These are phyloP conservation scores for Bromus sterilis DNA, from an alignment of 176 grass and related monocot genomes.

Conservation along the genomic window DNA sequence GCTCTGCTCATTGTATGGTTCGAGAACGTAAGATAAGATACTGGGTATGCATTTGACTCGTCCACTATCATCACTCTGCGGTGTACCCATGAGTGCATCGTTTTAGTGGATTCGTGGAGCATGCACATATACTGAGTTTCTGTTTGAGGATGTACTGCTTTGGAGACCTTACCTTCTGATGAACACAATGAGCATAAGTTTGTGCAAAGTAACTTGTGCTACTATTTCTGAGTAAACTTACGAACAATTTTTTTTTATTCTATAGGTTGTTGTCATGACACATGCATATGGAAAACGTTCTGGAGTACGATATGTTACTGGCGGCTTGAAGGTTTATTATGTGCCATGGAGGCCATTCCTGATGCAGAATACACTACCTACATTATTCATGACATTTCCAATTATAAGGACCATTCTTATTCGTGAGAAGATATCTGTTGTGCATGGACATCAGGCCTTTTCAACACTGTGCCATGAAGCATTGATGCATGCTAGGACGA, in stretches of 20 bases:
- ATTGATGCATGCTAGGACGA: conserved; percentile 87
- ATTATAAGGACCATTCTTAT: conserved; percentile 74
- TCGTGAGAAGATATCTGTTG: conserved; percentile 84
- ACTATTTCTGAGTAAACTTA: background rate
- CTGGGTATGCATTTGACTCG: background rate
- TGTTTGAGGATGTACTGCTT: background rate
- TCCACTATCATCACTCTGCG: background rate
- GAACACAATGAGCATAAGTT: background rate
- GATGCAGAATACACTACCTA: conserved; percentile 93
- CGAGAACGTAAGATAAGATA: background rate
- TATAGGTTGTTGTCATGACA: conserved; percentile 88
- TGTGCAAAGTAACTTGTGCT: background rate
- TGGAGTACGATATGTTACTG: conserved; percentile 87
- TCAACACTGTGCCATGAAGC: conserved; percentile 93
- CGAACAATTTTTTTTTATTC: background rate
- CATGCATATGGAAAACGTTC: conserved; percentile 91
- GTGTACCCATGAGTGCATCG: background rate
- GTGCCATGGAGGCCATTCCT: conserved; percentile 83
- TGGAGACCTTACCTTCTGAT: background rate
- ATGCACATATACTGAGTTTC: background rate
- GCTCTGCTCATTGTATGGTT: background rate
- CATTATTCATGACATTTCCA: conserved; percentile 80
- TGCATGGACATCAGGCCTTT: conserved; percentile 95
- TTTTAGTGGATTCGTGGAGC: background rate
- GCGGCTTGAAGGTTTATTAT: conserved; percentile 92